Evolutionary conservation across 768 basidiomycete species (phyloP).

Genomic region (Pulveroboletus ravenelii): DNA sequence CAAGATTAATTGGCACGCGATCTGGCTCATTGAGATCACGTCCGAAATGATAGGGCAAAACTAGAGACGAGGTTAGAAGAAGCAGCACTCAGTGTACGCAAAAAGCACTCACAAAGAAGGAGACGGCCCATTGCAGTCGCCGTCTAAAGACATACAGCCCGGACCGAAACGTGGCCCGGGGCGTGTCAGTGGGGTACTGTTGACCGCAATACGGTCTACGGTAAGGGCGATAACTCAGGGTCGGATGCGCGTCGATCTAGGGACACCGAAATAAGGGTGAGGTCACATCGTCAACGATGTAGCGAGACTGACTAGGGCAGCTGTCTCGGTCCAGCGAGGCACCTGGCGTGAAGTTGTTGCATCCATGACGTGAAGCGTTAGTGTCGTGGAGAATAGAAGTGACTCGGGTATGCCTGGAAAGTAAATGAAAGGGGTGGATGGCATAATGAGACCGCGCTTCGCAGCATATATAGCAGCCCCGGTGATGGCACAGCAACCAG

Average conservation of each 20-base stretch:
- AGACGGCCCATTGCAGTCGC: constrained; percentile 14
- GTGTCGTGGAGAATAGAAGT: not conserved
- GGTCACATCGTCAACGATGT: not conserved
- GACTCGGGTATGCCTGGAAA: not conserved
- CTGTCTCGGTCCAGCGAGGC: not conserved
- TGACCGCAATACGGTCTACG: not conserved
- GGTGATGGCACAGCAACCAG: constrained; percentile 14
- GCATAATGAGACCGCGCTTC: not conserved
- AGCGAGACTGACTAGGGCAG: constrained; percentile 7
- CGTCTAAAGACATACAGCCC: not conserved
- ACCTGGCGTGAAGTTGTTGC: not conserved
- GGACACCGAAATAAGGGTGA: not conserved
- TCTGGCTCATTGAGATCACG: constrained; percentile 15
- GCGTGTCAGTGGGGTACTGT: not conserved
- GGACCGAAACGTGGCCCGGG: constrained; percentile 5
- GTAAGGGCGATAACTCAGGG: not conserved
- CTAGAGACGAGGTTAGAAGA: constrained; percentile 5
- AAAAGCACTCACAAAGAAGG: constrained; percentile 18
- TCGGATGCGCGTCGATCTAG: constrained; percentile 7
- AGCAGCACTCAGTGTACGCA: not conserved
- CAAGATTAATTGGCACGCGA: constrained; percentile 11
- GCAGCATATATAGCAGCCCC: constrained; percentile 19
- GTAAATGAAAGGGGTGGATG: not conserved
- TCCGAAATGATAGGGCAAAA: constrained; percentile 21
- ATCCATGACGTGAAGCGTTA: constrained; percentile 6